Percentiles rank a stretch among this genome's conserved stretches.
Evolutionary conservation across 2,329 filamentous ascomycete genomes (phyloP).

Genomic region (Aspergillus luchuensis): DNA sequence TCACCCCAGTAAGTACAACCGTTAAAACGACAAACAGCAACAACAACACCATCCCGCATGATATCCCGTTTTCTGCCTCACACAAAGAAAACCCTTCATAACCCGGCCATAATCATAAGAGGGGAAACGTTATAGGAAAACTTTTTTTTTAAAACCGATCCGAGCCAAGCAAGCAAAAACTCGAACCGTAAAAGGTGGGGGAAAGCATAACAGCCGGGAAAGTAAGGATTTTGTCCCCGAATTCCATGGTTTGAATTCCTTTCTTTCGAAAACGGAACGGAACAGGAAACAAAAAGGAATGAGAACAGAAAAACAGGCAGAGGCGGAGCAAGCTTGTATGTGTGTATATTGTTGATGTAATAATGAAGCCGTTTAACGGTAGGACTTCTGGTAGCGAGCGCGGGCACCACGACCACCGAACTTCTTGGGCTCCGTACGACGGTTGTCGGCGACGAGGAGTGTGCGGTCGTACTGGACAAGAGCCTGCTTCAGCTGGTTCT

Average conservation of each 20-base stretch:
- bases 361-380: constrained; percentile 70
- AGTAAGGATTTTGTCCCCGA: too few relatives aligned
- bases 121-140: neutral
- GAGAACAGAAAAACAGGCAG: constrained; percentile 19
- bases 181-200: constrained; percentile 6
- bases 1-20: constrained; percentile 9
- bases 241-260: too few relatives aligned
- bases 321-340: constrained; percentile 15
- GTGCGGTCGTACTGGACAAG: constrained; percentile 95
- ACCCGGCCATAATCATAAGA: neutral
- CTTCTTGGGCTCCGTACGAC: constrained; percentile 99
- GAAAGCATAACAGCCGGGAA: too few relatives aligned
- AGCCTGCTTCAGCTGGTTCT: constrained; percentile 98
- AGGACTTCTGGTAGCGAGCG: constrained; percentile 97
- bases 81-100: neutral
- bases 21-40: neutral
- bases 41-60: constrained; percentile 7
- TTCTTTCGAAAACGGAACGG: too few relatives aligned
- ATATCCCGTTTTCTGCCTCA: constrained; percentile 7
- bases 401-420: constrained; percentile 80
- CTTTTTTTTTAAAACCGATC: constrained; percentile 16
- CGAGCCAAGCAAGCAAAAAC: constrained; percentile 2
- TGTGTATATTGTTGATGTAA: too few relatives aligned
- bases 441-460: constrained; percentile 98
- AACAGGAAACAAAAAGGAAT: neutral